phyloP scores from a whole-genome alignment of 345 rosid species.

The Hypericum perforatum region DNA sequence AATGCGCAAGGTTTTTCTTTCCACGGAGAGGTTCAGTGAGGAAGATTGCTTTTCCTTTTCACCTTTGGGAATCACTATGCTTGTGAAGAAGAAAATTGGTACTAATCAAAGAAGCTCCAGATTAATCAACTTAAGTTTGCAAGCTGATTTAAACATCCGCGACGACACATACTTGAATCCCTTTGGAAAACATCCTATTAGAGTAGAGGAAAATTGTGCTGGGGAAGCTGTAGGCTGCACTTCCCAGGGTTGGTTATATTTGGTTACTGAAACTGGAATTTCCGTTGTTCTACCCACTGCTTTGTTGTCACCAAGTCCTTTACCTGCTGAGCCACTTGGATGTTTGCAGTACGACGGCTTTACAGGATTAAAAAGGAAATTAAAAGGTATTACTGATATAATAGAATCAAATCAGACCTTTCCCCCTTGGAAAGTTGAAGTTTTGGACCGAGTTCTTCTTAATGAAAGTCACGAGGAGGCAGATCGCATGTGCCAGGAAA shows the following conservation, averaged over 20 bases:
- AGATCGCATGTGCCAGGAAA: conserved; percentile 63
- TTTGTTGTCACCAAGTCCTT: conserved; percentile 43
- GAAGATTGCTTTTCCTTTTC: conserved; percentile 71
- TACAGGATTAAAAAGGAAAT: conserved; percentile 18
- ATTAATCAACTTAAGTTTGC: conserved; percentile 52
- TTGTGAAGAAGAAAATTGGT: conserved; percentile 37
- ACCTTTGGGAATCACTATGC: conserved; percentile 70
- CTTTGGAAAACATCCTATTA: conserved; percentile 22
- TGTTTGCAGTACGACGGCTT: conserved; percentile 33
- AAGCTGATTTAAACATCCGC: conserved; percentile 25
- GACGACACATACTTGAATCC: conserved; percentile 52
- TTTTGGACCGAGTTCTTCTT: conserved; percentile 78
- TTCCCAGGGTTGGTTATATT: conserved; percentile 74
- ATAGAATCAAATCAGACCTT: conserved; percentile 25
- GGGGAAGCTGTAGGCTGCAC: conserved; percentile 76
- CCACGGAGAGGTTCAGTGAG: conserved; percentile 38
- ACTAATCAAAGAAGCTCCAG: conserved; percentile 24
- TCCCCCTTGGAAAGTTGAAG: conserved; percentile 69
- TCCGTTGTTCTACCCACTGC: conserved; percentile 82
- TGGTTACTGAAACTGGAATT: conserved; percentile 73
- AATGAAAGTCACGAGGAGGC: conserved; percentile 85
- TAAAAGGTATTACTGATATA: conserved; percentile 19
- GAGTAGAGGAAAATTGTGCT: conserved; percentile 35
- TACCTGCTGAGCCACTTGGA: conserved; percentile 48
- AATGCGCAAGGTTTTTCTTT: conserved; percentile 51